phyloP scores from a whole-genome alignment of 306 rosid genomes.

The Trifolium repens region DNA sequence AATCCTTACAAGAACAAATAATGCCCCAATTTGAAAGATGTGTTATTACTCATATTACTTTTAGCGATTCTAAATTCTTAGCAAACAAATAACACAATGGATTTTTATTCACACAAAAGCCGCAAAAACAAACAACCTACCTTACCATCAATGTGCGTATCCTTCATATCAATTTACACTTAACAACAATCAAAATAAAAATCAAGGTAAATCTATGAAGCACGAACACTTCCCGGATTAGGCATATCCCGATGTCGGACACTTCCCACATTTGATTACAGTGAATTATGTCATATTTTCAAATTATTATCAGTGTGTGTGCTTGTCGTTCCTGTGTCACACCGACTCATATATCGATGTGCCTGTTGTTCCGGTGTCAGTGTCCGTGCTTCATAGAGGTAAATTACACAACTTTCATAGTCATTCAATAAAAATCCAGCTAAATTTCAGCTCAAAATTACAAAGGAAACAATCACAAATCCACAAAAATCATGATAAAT shows the following conservation, averaged over 20 bases:
- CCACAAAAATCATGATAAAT: constrained; percentile 5
- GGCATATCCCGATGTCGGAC: too few relatives aligned
- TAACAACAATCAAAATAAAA: neutral
- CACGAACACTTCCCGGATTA: too few relatives aligned
- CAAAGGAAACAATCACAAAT: constrained; percentile 4
- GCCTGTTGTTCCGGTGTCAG: too few relatives aligned
- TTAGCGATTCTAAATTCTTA: neutral
- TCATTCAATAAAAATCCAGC: constrained; percentile 6
- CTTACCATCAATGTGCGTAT: constrained; percentile 11
- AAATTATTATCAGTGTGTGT: too few relatives aligned
- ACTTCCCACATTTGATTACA: too few relatives aligned
- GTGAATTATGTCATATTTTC: too few relatives aligned
- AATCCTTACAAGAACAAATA: constrained; percentile 19
- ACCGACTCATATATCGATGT: too few relatives aligned
- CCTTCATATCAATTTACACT: neutral
- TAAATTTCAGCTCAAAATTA: constrained; percentile 29
- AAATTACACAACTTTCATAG: constrained; percentile 4
- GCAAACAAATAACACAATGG: constrained; percentile 14
- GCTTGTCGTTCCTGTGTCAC: too few relatives aligned
- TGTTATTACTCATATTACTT: neutral
- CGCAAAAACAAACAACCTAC: neutral
- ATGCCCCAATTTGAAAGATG: constrained; percentile 10
- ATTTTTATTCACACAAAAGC: neutral
- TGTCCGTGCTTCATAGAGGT: too few relatives aligned
- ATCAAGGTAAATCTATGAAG: constrained; percentile 5